A percentile compares a stretch with the other conserved stretches of the same genome.
phyloP scores from a whole-genome alignment of 1,284 basidiomycete species.

The Tylopilus sp. region DNA sequence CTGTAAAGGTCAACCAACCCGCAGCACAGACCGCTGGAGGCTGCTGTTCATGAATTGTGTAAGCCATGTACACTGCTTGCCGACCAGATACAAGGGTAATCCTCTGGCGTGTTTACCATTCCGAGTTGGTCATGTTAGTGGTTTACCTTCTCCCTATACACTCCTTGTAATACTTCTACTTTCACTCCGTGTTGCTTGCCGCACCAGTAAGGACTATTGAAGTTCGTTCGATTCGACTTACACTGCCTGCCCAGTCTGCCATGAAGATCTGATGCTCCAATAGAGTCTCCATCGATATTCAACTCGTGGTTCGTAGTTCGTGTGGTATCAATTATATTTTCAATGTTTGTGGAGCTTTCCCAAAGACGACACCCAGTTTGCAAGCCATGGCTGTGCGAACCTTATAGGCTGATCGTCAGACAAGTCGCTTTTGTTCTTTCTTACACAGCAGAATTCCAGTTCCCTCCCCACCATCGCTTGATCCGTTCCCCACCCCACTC shows the following conservation, averaged over 20 bases:
- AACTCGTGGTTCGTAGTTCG: too few species aligned
- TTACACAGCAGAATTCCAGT: conserved; percentile 56
- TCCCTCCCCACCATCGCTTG: conserved; percentile 80
- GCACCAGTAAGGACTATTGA: too few species aligned
- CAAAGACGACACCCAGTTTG: too few species aligned
- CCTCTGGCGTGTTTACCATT: conserved; percentile 7
- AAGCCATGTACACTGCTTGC: conserved; percentile 6
- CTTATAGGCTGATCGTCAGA: background rate
- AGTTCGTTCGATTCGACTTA: too few species aligned
- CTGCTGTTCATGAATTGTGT: conserved; percentile 56
- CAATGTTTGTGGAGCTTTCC: too few species aligned
- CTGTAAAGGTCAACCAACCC: conserved; percentile 67
- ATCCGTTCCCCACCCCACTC: conserved; percentile 87
- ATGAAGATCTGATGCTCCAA: too few species aligned
- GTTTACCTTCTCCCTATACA: conserved; percentile 16
- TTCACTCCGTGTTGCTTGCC: background rate
- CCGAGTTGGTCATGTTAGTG: conserved; percentile 9
- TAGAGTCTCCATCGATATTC: too few species aligned
- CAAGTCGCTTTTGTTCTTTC: background rate
- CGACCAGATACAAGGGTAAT: conserved; percentile 5
- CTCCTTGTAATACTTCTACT: conserved; percentile 23
- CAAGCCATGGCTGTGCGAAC: too few species aligned
- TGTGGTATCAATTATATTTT: too few species aligned
- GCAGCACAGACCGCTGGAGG: conserved; percentile 41
- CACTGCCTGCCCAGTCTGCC: too few species aligned